phyloP scores from a whole-genome alignment of 108 stramenopile species.

The Cyclostephanos tholiformis region DNA sequence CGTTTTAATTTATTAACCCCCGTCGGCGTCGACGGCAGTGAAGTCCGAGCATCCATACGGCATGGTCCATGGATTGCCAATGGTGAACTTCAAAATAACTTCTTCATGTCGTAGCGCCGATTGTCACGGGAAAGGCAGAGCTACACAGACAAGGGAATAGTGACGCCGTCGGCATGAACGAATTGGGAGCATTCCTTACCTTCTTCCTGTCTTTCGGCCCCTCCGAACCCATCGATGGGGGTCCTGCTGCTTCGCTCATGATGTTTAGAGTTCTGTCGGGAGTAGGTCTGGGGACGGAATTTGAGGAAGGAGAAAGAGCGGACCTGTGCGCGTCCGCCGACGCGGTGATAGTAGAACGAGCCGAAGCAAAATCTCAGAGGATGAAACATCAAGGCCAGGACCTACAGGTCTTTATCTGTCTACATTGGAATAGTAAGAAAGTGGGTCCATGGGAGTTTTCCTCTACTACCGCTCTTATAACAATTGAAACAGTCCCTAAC shows the following conservation, averaged over 20 bases:
- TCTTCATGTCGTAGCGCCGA: background rate
- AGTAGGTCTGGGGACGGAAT: too few relatives aligned
- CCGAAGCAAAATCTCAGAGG: too few relatives aligned
- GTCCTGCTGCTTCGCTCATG: conserved; percentile 27
- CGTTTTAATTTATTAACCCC: background rate
- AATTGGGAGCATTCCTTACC: background rate
- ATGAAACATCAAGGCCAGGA: too few relatives aligned
- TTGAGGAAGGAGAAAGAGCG: too few relatives aligned
- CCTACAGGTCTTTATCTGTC: too few relatives aligned
- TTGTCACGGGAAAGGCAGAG: background rate
- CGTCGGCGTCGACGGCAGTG: background rate
- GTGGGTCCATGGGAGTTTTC: too few relatives aligned
- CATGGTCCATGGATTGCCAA: background rate
- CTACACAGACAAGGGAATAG: conserved; percentile 7
- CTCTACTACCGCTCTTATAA: too few relatives aligned
- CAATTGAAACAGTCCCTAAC: too few relatives aligned
- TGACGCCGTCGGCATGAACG: conserved; percentile 5
- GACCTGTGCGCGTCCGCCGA: too few relatives aligned
- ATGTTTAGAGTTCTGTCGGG: too few relatives aligned
- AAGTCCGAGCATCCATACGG: background rate
- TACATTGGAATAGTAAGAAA: too few relatives aligned
- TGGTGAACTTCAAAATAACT: background rate
- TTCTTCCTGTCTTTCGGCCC: conserved; percentile 8
- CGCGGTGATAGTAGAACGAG: too few relatives aligned
- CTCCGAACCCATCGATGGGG: conserved; percentile 3